Percentiles rank a stretch among this genome's conserved stretches.
Conservation (phyloP, 352 stramenopile genomes). For the Pythium coloratum region DNA sequence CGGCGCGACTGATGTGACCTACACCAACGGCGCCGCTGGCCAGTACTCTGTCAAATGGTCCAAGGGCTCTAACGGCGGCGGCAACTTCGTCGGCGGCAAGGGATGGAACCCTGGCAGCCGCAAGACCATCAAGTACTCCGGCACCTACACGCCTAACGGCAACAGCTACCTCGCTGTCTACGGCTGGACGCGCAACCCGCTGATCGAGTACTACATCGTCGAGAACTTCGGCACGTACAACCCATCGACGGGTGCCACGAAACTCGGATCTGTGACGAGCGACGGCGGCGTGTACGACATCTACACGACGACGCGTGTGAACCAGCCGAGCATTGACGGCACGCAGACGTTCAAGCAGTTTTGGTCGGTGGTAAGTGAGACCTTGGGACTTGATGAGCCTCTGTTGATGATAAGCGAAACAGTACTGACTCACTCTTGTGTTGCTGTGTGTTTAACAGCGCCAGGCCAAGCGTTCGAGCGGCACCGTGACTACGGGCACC, state of each 20-base stretch:
- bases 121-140: slow-evolving; percentile 8
- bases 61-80: slow-evolving; percentile 4
- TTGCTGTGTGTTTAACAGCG: background rate
- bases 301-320: slow-evolving; percentile 14
- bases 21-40: slow-evolving; percentile 11
- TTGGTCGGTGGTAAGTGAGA: slow-evolving; percentile 15
- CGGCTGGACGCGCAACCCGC: slow-evolving; percentile 13
- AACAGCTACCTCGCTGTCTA: slow-evolving; percentile 14
- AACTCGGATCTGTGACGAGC: slow-evolving; percentile 1
- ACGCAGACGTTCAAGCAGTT: slow-evolving; percentile 17
- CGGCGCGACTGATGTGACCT: background rate
- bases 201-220: slow-evolving; percentile 21
- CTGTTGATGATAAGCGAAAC: background rate
- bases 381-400: background rate
- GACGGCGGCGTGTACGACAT: slow-evolving; percentile 18
- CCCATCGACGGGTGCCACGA: slow-evolving; percentile 9
- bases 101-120: slow-evolving; percentile 12
- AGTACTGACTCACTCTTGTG: background rate
- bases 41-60: slow-evolving; percentile 10
- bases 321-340: slow-evolving; percentile 17
- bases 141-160: slow-evolving; percentile 7
- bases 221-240: slow-evolving; percentile 18
- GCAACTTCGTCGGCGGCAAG: slow-evolving; percentile 11
- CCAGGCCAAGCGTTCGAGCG: slow-evolving; percentile 1
- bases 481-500: slow-evolving; percentile 3